Base-by-base conservation (phyloP, 2,329 filamentous ascomycete genomes). In the Penicillium corylophilum region DNA sequence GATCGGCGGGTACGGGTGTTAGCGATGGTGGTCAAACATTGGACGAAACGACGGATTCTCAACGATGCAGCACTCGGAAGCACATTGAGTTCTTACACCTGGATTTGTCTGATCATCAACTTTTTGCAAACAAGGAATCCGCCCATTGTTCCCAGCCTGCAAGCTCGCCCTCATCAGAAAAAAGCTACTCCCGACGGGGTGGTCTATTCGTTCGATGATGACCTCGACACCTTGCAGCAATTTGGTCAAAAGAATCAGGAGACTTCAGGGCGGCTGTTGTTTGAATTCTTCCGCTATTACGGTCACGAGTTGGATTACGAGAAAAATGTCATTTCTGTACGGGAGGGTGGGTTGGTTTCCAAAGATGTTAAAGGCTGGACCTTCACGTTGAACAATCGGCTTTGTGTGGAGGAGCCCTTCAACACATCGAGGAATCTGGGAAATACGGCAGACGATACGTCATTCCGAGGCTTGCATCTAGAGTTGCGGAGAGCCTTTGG, bases 91-190 rank as follows among this genome's bases (percentile, higher is more conserved):
- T 99, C 94, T 16, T 99, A 99, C 69, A 96, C 94, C 20, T 99
- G 94, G 94, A 97, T 97, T 69, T 99, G 94, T 73, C 84, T 99
- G 80, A 95, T 97, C 61, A 88, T 99, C 68, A 95, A 91, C 62
- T 99, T 97, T 67, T 81, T 99, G 23, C 94, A 99, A 73, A 88
- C 90, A 46, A 85, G 91, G 63, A 81, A 87, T 53, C 89, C 90
- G 15, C 89, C 93, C 0, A 83, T 99, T 48, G 74, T 99, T 20
- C 94, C 94, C 4, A 85, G 89, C 15, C 79, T 99, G 29, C 94
- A 97, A 68, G 86, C 91, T 65, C 80, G 83, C 20, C 79, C 83
- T 4, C 81, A 86, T 60, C 77, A 85, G 59, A 83, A 83, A 61
- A 75, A 82, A 47, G 74, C 82, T 9, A 79, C 81, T 18, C 74